Base-by-base conservation (phyloP, 257 asterid species). In the Misopates orontium region DNA sequence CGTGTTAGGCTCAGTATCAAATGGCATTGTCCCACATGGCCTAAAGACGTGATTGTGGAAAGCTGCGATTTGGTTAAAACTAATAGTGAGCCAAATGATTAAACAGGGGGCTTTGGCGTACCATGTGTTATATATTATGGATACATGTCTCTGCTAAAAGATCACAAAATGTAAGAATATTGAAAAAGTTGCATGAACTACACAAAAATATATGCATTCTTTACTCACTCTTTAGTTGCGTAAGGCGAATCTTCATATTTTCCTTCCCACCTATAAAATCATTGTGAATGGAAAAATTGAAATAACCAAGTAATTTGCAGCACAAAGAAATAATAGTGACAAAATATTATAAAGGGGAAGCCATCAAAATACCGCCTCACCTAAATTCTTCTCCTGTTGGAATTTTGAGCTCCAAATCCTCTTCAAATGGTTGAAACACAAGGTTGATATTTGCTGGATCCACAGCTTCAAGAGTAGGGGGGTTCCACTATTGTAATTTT, bases 331-430 rank as follows among this genome's bases (percentile, higher is more conserved):
- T 53, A 19, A 23, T 67, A 42, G 13, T 10, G 18, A 17, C 18
- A 23, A 60, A 41, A 36, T 28, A 40, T n/a, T n/a, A 56, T 40
- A 18, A 22, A 4, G 50, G 41, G 1, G 39, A 65, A 70, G 14
- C 32, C 25, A 31, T 52, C 7, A 32, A 31, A 45, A n/a, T n/a
- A n/a, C n/a, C 62, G 51, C n/a, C 21, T 51, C 55, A 89, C 98
- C 98, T 89, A 68, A 40, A 61, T 50, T 85, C 91, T 65, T 82
- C 91, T 69, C 75, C 84, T 22, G 68, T 78, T 4, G 95, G 95
- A 66, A 92, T 76, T 11, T 80, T 80, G 72, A 92, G 94, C 91
- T 92, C 97, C 73, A 82, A 62, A 66, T 84, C 87, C 45, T 85
- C 84, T 64, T 78, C 84, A 64, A 89, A 89, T 70, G 89, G 87